Percentiles rank a stretch among this genome's conserved stretches.
Evolutionary conservation across 78 protist species (phyloP).

Genomic region (Dictyostelium capitatum): DNA sequence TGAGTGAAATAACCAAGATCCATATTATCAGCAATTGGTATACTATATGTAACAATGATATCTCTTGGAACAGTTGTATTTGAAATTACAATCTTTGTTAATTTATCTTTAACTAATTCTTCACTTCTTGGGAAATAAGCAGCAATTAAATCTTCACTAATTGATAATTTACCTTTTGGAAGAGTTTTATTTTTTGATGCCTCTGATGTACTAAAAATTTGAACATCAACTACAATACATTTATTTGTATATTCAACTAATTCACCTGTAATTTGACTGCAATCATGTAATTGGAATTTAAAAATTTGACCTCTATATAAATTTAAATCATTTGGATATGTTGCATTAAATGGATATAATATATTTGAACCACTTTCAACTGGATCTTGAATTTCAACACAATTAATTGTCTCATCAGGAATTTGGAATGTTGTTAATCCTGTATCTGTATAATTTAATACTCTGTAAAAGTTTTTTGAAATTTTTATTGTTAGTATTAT

Average conservation of each 20-base stretch:
- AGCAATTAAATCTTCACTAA: no score
- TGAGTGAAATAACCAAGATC: not conserved
- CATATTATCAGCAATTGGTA: not conserved
- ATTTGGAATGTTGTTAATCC: not conserved
- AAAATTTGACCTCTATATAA: not conserved
- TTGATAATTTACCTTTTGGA: not conserved
- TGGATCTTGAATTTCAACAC: not conserved
- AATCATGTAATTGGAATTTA: conserved; percentile 4
- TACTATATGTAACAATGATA: not conserved
- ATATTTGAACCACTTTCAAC: not conserved
- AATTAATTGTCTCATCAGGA: not conserved
- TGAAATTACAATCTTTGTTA: not conserved
- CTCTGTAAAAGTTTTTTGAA: no score
- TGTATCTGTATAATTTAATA: no score
- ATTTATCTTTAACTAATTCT: not conserved
- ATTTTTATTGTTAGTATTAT: no score
- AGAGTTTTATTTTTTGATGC: not conserved
- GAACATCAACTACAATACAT: not conserved
- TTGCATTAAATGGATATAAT: not conserved
- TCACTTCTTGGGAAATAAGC: not conserved
- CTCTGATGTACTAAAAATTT: not conserved
- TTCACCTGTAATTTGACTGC: not conserved
- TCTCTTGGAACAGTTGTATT: not conserved
- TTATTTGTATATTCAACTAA: not conserved
- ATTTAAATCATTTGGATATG: not conserved